Evolutionary conservation across 352 stramenopile species (phyloP).

Genomic region (Globisporangium camurandrum): DNA sequence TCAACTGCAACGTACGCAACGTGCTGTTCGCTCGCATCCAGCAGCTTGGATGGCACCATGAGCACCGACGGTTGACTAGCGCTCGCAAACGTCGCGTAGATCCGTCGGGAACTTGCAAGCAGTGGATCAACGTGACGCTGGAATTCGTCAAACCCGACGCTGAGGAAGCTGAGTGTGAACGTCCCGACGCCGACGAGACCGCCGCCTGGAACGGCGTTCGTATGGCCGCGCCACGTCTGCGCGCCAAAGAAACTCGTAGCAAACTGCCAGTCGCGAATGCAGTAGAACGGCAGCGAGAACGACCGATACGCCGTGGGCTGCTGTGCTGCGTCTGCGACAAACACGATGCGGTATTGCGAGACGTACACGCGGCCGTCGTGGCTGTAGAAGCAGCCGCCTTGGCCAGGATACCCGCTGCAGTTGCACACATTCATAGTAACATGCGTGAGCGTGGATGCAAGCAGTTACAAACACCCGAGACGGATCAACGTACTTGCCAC

Average conservation of each 20-base stretch:
- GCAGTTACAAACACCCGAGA: background rate
- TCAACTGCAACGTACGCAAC: slow-evolving; percentile 48
- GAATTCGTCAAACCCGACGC: slow-evolving; percentile 71
- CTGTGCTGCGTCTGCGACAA: slow-evolving; percentile 31
- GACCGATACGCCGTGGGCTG: slow-evolving; percentile 52
- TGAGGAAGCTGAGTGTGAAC: slow-evolving; percentile 58
- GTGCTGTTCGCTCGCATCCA: slow-evolving; percentile 16
- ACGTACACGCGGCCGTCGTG: slow-evolving; percentile 60
- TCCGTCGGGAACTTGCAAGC: slow-evolving; percentile 39
- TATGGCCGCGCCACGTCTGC: slow-evolving; percentile 55
- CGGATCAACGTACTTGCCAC: slow-evolving; percentile 61
- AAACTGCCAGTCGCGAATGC: slow-evolving; percentile 69
- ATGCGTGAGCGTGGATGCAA: background rate
- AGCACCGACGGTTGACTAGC: slow-evolving; percentile 54
- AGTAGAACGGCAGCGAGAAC: slow-evolving; percentile 74
- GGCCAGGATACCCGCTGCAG: slow-evolving; percentile 64
- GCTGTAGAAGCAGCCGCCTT: slow-evolving; percentile 76
- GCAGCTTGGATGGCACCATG: slow-evolving; percentile 58
- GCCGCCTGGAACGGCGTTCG: slow-evolving; percentile 63
- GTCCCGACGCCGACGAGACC: slow-evolving; percentile 51
- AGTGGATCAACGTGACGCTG: slow-evolving; percentile 54
- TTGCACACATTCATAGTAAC: background rate
- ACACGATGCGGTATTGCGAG: slow-evolving; percentile 74
- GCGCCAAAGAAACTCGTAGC: slow-evolving; percentile 47
- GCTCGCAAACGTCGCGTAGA: slow-evolving; percentile 48